Percentiles rank a stretch among this genome's conserved stretches.
phyloP scores from a whole-genome alignment of 116 monocot genomes.

The Posidonia oceanica region DNA sequence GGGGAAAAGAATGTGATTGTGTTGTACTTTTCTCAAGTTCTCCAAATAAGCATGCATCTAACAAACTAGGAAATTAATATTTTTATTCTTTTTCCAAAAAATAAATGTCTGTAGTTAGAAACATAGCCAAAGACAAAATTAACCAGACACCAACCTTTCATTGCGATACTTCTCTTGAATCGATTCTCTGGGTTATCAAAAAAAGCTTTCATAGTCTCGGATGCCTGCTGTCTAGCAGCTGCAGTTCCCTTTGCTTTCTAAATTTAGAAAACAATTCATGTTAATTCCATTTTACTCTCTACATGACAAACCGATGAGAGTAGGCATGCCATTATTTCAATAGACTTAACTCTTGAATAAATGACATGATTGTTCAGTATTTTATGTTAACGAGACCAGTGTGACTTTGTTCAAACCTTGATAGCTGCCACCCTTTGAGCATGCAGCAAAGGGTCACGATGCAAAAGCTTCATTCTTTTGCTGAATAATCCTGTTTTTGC shows the following conservation, averaged over 20 bases:
- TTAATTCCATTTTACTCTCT: not conserved
- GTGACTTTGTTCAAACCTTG: constrained; percentile 43
- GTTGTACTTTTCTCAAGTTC: too few species aligned
- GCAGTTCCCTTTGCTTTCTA: constrained; percentile 78
- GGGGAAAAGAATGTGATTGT: too few species aligned
- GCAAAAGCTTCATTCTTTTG: constrained; percentile 89
- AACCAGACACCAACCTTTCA: constrained; percentile 51
- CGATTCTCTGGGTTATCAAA: constrained; percentile 85
- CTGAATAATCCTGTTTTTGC: constrained; percentile 95
- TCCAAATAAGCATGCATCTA: too few species aligned
- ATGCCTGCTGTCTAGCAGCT: constrained; percentile 72
- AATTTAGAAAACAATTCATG: constrained; percentile 1
- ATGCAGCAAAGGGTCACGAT: constrained; percentile 64
- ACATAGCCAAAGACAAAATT: not conserved
- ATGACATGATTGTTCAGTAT: not conserved
- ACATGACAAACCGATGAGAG: too few species aligned
- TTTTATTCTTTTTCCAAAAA: not conserved
- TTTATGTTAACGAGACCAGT: not conserved
- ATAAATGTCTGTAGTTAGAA: not conserved
- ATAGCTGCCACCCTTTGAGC: constrained; percentile 87
- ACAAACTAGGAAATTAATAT: too few species aligned
- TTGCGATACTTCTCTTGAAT: constrained; percentile 75
- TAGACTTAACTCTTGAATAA: too few species aligned
- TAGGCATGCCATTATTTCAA: too few species aligned
- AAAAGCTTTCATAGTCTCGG: constrained; percentile 65